These are phyloP conservation scores for Cercophora sp. DNA, from an alignment of 495 filamentous ascomycete genomes.

Conservation along the genomic window DNA sequence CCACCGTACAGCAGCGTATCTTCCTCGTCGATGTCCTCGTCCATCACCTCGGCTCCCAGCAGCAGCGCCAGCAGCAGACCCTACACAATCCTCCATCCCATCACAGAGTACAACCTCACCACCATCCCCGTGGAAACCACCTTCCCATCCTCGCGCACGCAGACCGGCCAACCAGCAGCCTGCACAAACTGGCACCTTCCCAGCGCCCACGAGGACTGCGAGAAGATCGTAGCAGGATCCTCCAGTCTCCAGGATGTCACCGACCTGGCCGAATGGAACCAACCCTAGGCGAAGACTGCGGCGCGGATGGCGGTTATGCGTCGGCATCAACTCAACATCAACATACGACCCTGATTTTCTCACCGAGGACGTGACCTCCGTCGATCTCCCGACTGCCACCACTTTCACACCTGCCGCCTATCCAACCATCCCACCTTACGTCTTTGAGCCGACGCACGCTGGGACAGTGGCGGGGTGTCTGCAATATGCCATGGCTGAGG, in stretches of 20 bases:
- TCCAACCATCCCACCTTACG: background rate
- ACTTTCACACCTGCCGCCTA: too few species aligned
- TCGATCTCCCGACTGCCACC: too few species aligned
- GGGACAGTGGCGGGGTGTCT: background rate
- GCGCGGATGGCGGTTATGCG: too few species aligned
- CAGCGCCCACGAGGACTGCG: background rate
- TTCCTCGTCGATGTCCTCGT: background rate
- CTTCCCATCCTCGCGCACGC: conserved; percentile 12
- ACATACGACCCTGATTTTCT: too few species aligned
- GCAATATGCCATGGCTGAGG: background rate
- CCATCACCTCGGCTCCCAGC: background rate
- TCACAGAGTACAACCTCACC: conserved; percentile 7
- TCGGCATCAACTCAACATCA: too few species aligned
- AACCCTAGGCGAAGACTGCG: background rate
- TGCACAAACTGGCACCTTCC: conserved; percentile 15
- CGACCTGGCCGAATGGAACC: conserved; percentile 1
- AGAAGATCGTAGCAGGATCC: conserved; percentile 4
- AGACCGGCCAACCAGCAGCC: conserved; percentile 19
- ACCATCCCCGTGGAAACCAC: background rate
- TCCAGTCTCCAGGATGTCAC: background rate
- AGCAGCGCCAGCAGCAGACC: too few species aligned
- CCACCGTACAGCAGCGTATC: background rate
- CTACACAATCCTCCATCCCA: conserved; percentile 12
- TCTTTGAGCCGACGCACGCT: background rate
- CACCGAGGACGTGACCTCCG: too few species aligned